phyloP scores from a whole-genome alignment of 2,329 filamentous ascomycete genomes.

The Corynespora cassiicola region DNA sequence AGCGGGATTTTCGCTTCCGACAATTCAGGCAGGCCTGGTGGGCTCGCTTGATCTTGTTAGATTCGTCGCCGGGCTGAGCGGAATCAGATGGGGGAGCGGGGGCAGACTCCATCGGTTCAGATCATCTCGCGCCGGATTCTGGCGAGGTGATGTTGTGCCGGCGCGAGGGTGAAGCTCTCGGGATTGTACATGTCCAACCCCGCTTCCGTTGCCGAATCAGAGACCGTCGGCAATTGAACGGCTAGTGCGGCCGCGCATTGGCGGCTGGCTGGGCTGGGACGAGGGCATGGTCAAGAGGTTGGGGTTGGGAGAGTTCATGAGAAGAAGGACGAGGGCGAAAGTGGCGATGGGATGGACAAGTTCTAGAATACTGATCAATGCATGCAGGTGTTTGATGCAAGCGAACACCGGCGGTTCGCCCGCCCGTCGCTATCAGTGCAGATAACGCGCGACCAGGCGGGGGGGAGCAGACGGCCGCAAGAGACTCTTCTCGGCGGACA shows the following conservation, averaged over 20 bases:
- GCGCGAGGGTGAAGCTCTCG: constrained; percentile 6
- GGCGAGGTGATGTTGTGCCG: constrained; percentile 12
- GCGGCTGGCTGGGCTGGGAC: background rate
- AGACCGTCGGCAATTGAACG: background rate
- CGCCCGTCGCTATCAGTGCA: no score
- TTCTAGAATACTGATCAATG: no score
- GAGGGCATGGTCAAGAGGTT: background rate
- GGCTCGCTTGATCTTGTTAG: constrained; percentile 29
- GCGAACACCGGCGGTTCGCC: no score
- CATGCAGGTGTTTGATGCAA: no score
- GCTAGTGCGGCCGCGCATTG: background rate
- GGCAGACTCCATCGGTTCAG: constrained; percentile 25
- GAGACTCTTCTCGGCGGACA: no score
- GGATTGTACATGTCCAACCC: constrained; percentile 7
- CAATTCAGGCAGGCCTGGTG: constrained; percentile 42
- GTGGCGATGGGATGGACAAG: no score
- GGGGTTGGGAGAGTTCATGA: no score
- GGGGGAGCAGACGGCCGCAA: no score
- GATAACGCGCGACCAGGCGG: no score
- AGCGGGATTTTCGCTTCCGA: constrained; percentile 47
- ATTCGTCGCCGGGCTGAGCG: constrained; percentile 14
- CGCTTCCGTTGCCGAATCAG: constrained; percentile 3
- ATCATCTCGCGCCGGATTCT: constrained; percentile 8
- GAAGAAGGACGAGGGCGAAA: no score
- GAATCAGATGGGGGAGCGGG: constrained; percentile 14